Evolutionary conservation across 768 basidiomycete genomes (phyloP).

Genomic region (Phylloporus sp.): DNA sequence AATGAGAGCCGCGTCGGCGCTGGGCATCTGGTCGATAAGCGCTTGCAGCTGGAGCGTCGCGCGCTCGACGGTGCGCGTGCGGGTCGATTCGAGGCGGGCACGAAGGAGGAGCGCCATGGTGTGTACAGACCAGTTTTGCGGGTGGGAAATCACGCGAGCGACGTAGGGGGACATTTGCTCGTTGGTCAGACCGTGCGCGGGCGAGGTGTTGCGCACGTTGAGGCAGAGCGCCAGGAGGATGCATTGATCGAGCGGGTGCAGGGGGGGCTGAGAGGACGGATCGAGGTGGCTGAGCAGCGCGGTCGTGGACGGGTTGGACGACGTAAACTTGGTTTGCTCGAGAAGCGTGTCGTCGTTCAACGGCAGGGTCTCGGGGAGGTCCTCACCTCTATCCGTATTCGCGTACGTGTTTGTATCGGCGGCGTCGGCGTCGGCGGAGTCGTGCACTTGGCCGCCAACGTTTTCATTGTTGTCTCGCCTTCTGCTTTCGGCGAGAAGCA

Average conservation of each 20-base stretch:
- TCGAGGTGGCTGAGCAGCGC: constrained; percentile 67
- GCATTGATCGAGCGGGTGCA: constrained; percentile 92
- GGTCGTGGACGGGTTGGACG: constrained; percentile 50
- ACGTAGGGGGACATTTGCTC: constrained; percentile 95
- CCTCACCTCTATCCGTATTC: too few relatives aligned
- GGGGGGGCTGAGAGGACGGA: constrained; percentile 76
- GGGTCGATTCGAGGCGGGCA: constrained; percentile 81
- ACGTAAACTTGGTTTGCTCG: constrained; percentile 90
- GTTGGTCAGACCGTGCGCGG: constrained; percentile 82
- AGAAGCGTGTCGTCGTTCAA: constrained; percentile 96
- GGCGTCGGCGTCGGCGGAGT: constrained; percentile 5
- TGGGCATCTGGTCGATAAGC: constrained; percentile 95
- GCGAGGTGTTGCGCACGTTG: constrained; percentile 85
- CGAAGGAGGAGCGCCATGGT: constrained; percentile 95
- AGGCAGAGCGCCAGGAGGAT: constrained; percentile 89
- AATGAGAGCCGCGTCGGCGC: constrained; percentile 64
- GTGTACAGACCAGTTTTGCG: constrained; percentile 93
- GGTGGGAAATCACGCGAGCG: constrained; percentile 82
- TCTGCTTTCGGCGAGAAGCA: constrained; percentile 87
- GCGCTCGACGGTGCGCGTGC: constrained; percentile 91
- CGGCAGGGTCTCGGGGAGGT: constrained; percentile 70
- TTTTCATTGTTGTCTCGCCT: constrained; percentile 31
- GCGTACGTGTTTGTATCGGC: background rate
- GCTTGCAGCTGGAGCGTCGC: constrained; percentile 91
- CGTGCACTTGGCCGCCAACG: background rate